A percentile compares a stretch with the other conserved stretches of the same genome.
phyloP scores from a whole-genome alignment of 192 early-diverging fungal species.

The Entomortierella lignicola region DNA sequence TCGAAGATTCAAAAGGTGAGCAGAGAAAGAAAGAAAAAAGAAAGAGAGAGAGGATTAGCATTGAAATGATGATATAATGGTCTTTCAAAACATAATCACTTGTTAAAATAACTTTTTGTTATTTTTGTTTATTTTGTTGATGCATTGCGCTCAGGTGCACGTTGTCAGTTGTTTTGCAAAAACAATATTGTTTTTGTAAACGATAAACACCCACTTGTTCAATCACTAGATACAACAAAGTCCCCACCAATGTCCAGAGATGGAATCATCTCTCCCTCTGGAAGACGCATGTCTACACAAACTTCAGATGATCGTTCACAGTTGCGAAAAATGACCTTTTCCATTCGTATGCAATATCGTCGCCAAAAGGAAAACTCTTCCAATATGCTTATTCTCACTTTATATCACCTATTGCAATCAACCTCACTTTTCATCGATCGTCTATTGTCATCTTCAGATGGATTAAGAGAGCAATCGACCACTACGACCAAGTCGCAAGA shows the following conservation, averaged over 20 bases:
- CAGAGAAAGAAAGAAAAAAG: neutral
- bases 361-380: conserved; percentile 6
- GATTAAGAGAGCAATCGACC: neutral
- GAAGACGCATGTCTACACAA: neutral
- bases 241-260: conserved; percentile 19
- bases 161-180: conserved; percentile 22
- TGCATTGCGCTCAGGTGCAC: neutral
- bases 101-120: neutral
- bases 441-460: too few species aligned
- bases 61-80: too few species aligned
- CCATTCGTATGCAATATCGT: conserved; percentile 40
- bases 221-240: conserved; percentile 6
- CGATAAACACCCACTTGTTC: conserved; percentile 23
- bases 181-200: conserved; percentile 18
- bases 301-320: conserved; percentile 6
- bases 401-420: neutral
- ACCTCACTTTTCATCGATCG: conserved; percentile 2
- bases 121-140: neutral
- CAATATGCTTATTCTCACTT: neutral
- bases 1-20: conserved; percentile 1
- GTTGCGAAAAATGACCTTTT: conserved; percentile 30
- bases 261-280: neutral
- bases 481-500: neutral
- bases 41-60: neutral
- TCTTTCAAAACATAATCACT: too few species aligned